Percentiles rank a stretch among this genome's conserved stretches.
Evolutionary conservation across 805 yeast species (phyloP).

Genomic region (Ogataea nonfermentans): DNA sequence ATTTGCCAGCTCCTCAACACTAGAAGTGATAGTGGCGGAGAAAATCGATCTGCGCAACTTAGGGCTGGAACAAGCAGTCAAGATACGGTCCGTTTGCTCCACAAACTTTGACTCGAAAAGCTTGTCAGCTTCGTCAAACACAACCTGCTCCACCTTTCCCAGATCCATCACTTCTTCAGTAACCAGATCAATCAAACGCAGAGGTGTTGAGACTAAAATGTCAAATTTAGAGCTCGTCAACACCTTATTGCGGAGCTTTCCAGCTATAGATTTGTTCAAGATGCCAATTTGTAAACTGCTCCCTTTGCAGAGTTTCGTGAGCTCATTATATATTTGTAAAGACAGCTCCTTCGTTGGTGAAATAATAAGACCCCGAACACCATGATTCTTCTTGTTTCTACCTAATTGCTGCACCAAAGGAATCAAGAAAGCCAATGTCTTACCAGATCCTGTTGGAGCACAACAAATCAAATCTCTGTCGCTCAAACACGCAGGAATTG

Average conservation of each 20-base stretch:
- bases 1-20: conserved; percentile 84
- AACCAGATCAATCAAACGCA: conserved; percentile 78
- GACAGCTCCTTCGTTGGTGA: conserved; percentile 97
- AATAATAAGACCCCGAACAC: conserved; percentile 72
- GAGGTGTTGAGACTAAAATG: conserved; percentile 82
- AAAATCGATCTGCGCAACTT: conserved; percentile 72
- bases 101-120: conserved; percentile 83
- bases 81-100: conserved; percentile 85
- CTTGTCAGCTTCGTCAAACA: conserved; percentile 96
- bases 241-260: conserved; percentile 61
- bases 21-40: conserved; percentile 94
- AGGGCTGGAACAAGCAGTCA: conserved; percentile 54
- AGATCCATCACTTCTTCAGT: conserved; percentile 60
- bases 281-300: conserved; percentile 59
- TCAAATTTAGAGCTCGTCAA: conserved; percentile 67
- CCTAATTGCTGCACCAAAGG: conserved; percentile 65
- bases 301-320: conserved; percentile 56
- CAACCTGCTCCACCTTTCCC: conserved; percentile 63
- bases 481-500: conserved; percentile 70
- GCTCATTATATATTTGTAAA: conserved; percentile 72
- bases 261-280: conserved; percentile 68
- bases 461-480: conserved; percentile 83
- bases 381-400: conserved; percentile 36
- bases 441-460: conserved; percentile 99
- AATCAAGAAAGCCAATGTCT: conserved; percentile 83